Percentiles rank a stretch among this genome's conserved stretches.
Evolutionary conservation across 2,329 filamentous ascomycete genomes (phyloP).

Genomic region (Aspergillus brasiliensis): DNA sequence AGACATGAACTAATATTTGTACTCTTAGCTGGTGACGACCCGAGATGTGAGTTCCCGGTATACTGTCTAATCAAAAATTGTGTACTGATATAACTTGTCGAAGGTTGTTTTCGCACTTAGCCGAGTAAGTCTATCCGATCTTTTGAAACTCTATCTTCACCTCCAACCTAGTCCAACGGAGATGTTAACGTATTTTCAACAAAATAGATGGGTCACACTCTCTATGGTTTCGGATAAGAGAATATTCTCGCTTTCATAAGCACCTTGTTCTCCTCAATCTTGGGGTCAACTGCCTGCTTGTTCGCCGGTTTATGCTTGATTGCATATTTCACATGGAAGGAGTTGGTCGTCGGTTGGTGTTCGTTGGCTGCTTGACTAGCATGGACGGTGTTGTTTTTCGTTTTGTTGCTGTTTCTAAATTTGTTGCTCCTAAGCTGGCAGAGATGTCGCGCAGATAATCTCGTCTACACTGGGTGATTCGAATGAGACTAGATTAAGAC

Average conservation of each 20-base stretch:
- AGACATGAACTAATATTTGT: not conserved
- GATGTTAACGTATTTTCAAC: not conserved
- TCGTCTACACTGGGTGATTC: no score
- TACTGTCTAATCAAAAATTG: no score
- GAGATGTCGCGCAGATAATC: no score
- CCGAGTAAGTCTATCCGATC: slow-evolving; percentile 9
- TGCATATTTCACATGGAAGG: no score
- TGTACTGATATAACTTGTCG: no score
- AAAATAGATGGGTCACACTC: slow-evolving; percentile 17
- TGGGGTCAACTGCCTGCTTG: no score
- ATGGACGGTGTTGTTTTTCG: no score
- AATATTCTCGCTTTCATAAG: not conserved
- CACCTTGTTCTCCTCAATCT: not conserved
- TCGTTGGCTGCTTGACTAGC: no score
- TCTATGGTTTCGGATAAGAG: slow-evolving; percentile 17
- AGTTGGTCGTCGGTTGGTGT: no score
- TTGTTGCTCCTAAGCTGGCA: no score
- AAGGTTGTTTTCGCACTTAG: slow-evolving; percentile 21
- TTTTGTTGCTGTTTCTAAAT: no score
- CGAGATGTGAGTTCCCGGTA: slow-evolving; percentile 19
- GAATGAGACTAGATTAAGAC: no score
- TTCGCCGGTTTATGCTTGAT: not conserved
- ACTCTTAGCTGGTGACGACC: slow-evolving; percentile 15
- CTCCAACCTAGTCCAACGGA: not conserved
- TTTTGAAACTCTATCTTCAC: not conserved